A percentile compares a stretch with the other conserved stretches of the same genome.
Conservation (phyloP, 164 flowering plant genomes). For the Chimonanthus praecox region DNA sequence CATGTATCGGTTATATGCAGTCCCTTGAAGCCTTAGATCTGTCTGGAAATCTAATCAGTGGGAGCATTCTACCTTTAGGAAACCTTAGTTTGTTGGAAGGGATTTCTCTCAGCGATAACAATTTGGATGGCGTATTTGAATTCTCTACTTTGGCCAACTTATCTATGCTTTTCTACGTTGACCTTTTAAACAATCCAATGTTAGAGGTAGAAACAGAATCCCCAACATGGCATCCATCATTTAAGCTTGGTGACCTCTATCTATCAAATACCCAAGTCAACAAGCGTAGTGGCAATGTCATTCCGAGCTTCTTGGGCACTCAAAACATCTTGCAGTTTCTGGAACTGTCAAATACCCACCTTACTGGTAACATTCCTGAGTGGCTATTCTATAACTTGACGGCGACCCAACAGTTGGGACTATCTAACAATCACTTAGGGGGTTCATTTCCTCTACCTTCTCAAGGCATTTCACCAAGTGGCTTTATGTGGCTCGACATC, state of each 20-base stretch:
- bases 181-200: neutral
- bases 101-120: neutral
- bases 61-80: neutral
- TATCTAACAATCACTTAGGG: neutral
- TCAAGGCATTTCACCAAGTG: neutral
- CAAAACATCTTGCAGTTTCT: neutral
- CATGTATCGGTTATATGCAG: neutral
- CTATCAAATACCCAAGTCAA: neutral
- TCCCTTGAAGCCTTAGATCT: neutral
- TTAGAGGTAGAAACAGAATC: slow-evolving; percentile 1
- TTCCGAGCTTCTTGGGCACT: neutral
- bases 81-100: neutral
- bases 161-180: neutral
- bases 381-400: neutral
- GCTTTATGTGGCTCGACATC: neutral
- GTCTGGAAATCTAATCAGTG: neutral
- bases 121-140: neutral
- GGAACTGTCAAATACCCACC: neutral
- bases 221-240: neutral
- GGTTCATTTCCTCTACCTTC: neutral
- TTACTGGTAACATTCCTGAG: neutral
- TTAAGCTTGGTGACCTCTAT: neutral
- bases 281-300: neutral
- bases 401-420: too few species aligned
- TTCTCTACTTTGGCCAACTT: slow-evolving; percentile 5